Evolutionary conservation across 208 protist genomes (phyloP).

Genomic region (Trypanosoma theileri): DNA sequence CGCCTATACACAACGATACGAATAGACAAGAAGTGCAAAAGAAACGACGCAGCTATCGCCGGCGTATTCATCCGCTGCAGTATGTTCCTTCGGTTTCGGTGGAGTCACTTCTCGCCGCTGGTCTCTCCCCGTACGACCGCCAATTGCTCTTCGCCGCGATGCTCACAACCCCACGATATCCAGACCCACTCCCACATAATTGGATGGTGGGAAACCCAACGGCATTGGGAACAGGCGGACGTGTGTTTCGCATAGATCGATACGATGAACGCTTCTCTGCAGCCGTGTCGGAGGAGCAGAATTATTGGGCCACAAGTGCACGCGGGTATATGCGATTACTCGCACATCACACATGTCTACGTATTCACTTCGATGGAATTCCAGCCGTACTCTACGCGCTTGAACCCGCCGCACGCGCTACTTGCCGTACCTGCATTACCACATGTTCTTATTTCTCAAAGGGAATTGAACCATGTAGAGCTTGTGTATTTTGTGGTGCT

Average conservation of each 20-base stretch:
- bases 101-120: conserved; percentile 19
- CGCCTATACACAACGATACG: no score
- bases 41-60: background rate
- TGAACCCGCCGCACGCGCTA: background rate
- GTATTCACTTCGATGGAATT: background rate
- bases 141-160: conserved; percentile 22
- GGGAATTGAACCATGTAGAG: background rate
- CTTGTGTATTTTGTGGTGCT: conserved; percentile 14
- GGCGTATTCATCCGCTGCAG: conserved; percentile 26
- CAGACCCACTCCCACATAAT: conserved; percentile 33
- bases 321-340: conserved; percentile 31
- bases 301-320: conserved; percentile 24
- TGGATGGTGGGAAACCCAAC: conserved; percentile 23
- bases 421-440: conserved; percentile 14
- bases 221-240: background rate
- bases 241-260: conserved; percentile 30
- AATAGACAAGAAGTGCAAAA: no score
- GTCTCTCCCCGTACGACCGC: conserved; percentile 19
- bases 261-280: conserved; percentile 27
- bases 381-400: background rate
- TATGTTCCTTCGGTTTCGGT: conserved; percentile 29
- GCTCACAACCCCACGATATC: conserved; percentile 25
- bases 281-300: conserved; percentile 19
- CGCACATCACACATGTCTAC: conserved; percentile 28
- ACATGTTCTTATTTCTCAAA: conserved; percentile 20